Conservation (phyloP, 2,329 filamentous ascomycete genomes). For the Colletotrichum salicis region DNA sequence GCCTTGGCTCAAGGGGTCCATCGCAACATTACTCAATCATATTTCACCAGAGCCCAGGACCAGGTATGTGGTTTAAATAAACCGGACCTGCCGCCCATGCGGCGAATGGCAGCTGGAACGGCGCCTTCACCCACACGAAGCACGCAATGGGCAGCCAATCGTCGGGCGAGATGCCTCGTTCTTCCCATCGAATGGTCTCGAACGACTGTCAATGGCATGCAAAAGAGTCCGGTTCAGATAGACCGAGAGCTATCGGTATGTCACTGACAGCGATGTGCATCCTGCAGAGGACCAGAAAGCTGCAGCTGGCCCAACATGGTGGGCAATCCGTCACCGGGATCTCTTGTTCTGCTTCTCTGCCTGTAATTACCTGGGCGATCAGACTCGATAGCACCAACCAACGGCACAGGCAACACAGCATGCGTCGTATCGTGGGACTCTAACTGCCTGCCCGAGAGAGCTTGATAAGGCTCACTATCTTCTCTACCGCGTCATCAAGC, state of each 20-base stretch:
- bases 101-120: conserved; percentile 21
- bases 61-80: conserved; percentile 20
- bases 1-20: conserved; percentile 6
- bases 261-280: background rate
- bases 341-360: background rate
- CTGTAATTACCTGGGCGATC: background rate
- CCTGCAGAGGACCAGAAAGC: background rate
- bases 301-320: background rate
- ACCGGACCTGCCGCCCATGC: conserved; percentile 2
- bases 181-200: background rate
- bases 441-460: too few relatives aligned
- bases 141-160: conserved; percentile 11
- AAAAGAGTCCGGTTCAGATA: background rate
- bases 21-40: background rate
- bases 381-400: background rate
- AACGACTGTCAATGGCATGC: background rate
- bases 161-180: conserved; percentile 1
- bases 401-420: background rate
- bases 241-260: background rate
- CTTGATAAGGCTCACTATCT: background rate
- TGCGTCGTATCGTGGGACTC: background rate
- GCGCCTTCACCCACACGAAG: conserved; percentile 31
- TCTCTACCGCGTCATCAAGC: conserved; percentile 1
- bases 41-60: background rate
- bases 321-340: background rate